Evolutionary conservation across 2,329 filamentous ascomycete genomes (phyloP).

Genomic region (Aureobasidium pullulans): DNA sequence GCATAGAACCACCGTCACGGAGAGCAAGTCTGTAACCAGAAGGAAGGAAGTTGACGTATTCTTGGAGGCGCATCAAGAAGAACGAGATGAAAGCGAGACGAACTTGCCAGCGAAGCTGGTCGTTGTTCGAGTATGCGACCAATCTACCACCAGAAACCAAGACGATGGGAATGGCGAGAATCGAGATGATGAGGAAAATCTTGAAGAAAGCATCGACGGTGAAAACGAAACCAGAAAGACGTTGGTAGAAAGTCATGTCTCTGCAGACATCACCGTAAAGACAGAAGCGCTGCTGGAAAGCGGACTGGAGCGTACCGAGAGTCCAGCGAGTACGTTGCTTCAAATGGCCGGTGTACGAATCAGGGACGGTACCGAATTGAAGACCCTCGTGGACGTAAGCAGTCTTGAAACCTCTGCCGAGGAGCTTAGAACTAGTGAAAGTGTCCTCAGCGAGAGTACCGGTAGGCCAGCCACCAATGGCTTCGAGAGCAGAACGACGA

Average conservation of each 20-base stretch:
- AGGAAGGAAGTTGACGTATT: conserved; percentile 54
- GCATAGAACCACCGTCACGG: conserved; percentile 48
- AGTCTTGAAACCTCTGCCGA: conserved; percentile 56
- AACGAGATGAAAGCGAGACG: conserved; percentile 18
- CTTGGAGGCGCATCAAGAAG: conserved; percentile 45
- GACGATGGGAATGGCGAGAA: conserved; percentile 52
- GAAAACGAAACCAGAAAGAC: conserved; percentile 32
- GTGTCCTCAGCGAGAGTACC: conserved; percentile 56
- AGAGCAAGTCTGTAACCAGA: conserved; percentile 54
- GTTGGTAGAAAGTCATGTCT: conserved; percentile 52
- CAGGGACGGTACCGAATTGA: conserved; percentile 54
- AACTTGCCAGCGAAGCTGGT: conserved; percentile 12
- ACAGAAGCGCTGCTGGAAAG: conserved; percentile 54
- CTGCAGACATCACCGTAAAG: conserved; percentile 31
- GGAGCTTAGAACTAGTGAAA: conserved; percentile 51
- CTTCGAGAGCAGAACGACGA: conserved; percentile 52
- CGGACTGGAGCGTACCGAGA: conserved; percentile 50
- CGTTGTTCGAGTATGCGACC: conserved; percentile 47
- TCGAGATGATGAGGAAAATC: conserved; percentile 49
- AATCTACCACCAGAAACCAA: conserved; percentile 50
- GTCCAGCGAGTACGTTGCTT: conserved; percentile 53
- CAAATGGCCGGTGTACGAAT: conserved; percentile 48
- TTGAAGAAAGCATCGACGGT: conserved; percentile 44
- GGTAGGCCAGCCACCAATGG: conserved; percentile 55
- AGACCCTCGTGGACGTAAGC: conserved; percentile 53